Percentiles rank a stretch among this genome's conserved stretches.
phyloP scores from a whole-genome alignment of 2,329 filamentous ascomycete genomes.

The Exophiala spinifera region DNA sequence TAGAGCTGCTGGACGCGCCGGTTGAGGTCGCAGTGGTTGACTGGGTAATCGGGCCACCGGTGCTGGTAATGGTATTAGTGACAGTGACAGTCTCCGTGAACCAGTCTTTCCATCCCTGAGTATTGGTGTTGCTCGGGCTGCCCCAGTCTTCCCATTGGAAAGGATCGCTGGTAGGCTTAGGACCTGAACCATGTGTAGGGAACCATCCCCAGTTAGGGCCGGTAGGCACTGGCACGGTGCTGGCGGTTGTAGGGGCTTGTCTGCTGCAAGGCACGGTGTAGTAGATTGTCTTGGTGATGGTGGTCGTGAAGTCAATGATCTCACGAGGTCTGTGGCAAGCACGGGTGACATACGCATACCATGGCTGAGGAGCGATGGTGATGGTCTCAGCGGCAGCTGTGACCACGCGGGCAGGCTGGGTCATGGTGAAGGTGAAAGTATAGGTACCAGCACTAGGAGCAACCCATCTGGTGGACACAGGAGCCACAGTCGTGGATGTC shows the following conservation, averaged over 20 bases:
- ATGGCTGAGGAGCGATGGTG: constrained; percentile 24
- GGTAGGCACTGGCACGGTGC: constrained; percentile 14
- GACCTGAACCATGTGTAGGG: not conserved
- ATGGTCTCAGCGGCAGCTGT: constrained; percentile 11
- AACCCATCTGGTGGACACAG: constrained; percentile 14
- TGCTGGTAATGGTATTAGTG: constrained; percentile 2
- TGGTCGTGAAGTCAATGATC: constrained; percentile 23
- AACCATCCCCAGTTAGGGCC: constrained; percentile 4
- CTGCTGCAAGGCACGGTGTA: constrained; percentile 14
- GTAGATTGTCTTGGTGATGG: constrained; percentile 24
- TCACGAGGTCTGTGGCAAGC: constrained; percentile 14
- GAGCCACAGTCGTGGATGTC: constrained; percentile 3
- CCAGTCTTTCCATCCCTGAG: constrained; percentile 14
- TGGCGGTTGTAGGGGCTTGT: constrained; percentile 14
- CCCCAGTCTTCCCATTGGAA: constrained; percentile 19
- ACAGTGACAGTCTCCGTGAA: constrained; percentile 1
- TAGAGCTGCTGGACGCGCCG: too few species aligned
- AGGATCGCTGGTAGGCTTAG: not conserved
- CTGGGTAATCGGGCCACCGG: not conserved
- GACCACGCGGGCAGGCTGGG: constrained; percentile 9
- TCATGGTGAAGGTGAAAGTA: constrained; percentile 24
- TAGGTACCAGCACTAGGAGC: constrained; percentile 20
- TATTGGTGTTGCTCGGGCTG: constrained; percentile 6
- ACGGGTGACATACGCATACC: constrained; percentile 17
- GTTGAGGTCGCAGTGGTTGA: not conserved